Conservation (phyloP, 768 basidiomycete genomes). For the Trametes elegans region DNA sequence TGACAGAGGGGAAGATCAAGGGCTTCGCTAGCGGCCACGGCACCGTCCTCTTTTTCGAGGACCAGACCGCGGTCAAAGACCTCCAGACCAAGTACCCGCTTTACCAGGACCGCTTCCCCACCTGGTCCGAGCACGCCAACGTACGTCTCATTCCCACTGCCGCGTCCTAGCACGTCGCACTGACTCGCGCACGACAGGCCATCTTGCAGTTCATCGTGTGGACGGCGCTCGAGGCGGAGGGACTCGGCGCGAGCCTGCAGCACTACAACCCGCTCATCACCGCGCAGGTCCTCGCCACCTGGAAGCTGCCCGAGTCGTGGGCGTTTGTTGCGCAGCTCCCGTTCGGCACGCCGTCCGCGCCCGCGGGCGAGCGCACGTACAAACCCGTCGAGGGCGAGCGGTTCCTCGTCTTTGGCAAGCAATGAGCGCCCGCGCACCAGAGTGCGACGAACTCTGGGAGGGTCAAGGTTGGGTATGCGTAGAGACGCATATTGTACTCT, state of each 20-base stretch:
- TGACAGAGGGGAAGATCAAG: conserved; percentile 20
- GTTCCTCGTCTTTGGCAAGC: conserved; percentile 21
- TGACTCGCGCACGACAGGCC: not conserved
- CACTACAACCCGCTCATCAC: conserved; percentile 26
- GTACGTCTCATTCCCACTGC: not conserved
- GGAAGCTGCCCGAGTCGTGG: conserved; percentile 22
- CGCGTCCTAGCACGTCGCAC: not conserved
- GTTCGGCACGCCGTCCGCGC: conserved; percentile 20
- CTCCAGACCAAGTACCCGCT: conserved; percentile 20
- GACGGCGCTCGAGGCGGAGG: conserved; percentile 25
- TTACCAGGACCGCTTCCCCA: conserved; percentile 23
- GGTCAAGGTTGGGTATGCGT: too few species aligned
- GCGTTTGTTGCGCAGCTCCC: conserved; percentile 20
- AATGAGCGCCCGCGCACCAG: too few species aligned
- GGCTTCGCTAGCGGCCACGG: conserved; percentile 23
- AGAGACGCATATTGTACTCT: too few species aligned
- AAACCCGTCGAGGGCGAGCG: conserved; percentile 23
- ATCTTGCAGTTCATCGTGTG: conserved; percentile 24
- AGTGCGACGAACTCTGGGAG: too few species aligned
- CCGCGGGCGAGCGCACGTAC: conserved; percentile 18
- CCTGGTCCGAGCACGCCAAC: conserved; percentile 20
- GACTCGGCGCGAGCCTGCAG: conserved; percentile 24
- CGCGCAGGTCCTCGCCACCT: conserved; percentile 18
- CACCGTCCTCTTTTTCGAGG: conserved; percentile 27
- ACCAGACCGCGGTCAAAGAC: conserved; percentile 16